Percentiles rank a stretch among this genome's conserved stretches.
Evolutionary conservation across 1,284 basidiomycete species (phyloP).

Genomic region (Ganoderma boninense): DNA sequence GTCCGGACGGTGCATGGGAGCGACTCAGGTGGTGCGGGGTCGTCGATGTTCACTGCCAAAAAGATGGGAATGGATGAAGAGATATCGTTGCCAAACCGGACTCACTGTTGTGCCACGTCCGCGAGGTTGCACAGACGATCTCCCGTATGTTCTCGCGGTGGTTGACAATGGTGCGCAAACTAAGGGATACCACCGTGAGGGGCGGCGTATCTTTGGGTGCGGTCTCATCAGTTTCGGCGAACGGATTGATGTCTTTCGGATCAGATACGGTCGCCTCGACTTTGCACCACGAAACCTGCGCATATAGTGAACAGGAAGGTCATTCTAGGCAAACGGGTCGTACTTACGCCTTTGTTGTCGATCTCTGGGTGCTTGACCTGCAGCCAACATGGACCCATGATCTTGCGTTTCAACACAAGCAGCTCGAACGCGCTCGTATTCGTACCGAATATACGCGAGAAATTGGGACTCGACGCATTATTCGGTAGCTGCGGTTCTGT

Average conservation of each 20-base stretch:
- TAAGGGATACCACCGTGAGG: constrained; percentile 90
- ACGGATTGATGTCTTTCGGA: constrained; percentile 90
- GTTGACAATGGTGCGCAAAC: constrained; percentile 93
- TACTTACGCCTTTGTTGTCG: constrained; percentile 80
- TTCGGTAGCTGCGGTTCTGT: constrained; percentile 73
- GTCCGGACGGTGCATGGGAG: constrained; percentile 88
- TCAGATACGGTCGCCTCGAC: constrained; percentile 88
- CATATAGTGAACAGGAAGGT: constrained; percentile 9
- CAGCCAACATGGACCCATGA: constrained; percentile 99
- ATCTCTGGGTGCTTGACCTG: constrained; percentile 80
- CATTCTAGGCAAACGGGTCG: neutral
- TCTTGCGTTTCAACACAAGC: constrained; percentile 95
- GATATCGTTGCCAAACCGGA: constrained; percentile 20
- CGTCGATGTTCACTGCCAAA: constrained; percentile 81
- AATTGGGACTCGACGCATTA: constrained; percentile 83
- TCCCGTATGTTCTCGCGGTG: constrained; percentile 95
- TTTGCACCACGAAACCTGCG: constrained; percentile 93
- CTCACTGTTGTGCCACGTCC: constrained; percentile 91
- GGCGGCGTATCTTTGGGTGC: constrained; percentile 90
- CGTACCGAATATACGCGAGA: constrained; percentile 91
- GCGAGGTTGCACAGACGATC: constrained; percentile 85
- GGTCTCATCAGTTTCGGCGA: constrained; percentile 74
- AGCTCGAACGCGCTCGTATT: constrained; percentile 94
- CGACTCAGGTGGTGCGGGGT: constrained; percentile 88
- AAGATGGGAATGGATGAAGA: neutral